Evolutionary conservation across 306 rosid genomes (phyloP).

Genomic region (Quercus bicolor): DNA sequence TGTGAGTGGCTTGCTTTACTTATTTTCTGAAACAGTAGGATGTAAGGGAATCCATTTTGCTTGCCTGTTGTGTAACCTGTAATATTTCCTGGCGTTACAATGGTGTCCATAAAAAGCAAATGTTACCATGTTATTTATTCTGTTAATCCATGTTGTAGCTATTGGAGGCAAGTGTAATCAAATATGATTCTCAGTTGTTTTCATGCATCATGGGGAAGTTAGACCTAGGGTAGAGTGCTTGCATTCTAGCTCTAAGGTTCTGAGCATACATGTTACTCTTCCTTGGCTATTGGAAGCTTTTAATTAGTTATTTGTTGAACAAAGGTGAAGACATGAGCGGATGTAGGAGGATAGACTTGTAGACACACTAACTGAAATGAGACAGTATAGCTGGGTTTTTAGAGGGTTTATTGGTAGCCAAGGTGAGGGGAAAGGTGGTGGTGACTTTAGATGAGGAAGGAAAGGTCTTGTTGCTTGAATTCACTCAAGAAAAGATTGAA

Average conservation of each 20-base stretch:
- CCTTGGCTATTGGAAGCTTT: not conserved
- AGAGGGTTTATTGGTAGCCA: not conserved
- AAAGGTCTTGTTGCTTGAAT: not conserved
- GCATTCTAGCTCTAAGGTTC: not conserved
- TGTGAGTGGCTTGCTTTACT: not conserved
- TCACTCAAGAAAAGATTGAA: not conserved
- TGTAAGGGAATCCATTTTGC: not conserved
- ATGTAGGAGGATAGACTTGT: not conserved
- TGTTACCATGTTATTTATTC: not conserved
- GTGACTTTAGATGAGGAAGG: not conserved
- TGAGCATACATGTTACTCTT: not conserved
- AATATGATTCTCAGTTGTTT: not conserved
- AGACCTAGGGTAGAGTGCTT: not conserved
- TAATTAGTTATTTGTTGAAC: not conserved
- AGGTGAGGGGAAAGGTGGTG: not conserved
- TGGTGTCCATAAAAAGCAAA: not conserved
- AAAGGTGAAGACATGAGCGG: not conserved
- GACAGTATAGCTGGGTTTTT: not conserved
- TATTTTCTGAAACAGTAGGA: not conserved
- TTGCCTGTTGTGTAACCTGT: not conserved
- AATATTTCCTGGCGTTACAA: not conserved
- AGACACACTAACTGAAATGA: not conserved
- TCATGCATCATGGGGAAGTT: no score
- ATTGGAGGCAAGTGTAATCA: not conserved
- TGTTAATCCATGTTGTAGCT: not conserved